Conservation (phyloP, 495 filamentous ascomycete genomes). For the Endocarpon pusillum region DNA sequence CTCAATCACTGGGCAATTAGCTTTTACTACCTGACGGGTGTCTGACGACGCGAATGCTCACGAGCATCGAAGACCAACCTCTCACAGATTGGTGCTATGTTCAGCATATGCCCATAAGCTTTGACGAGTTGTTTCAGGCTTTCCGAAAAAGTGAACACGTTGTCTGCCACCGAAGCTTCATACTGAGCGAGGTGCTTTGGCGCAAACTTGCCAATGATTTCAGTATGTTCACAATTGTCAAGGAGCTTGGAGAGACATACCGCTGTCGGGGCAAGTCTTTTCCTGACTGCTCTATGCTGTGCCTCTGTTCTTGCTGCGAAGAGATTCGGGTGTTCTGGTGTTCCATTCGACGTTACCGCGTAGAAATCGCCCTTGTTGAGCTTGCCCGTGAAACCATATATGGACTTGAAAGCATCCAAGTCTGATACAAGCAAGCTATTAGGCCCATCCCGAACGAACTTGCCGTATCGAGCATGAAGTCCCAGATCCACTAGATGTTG, state of each 20-base stretch:
- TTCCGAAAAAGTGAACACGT: too few species aligned
- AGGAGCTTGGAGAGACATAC: neutral
- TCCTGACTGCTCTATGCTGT: neutral
- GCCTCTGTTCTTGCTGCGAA: neutral
- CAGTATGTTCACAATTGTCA: neutral
- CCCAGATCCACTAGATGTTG: conserved; percentile 9
- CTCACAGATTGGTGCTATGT: too few species aligned
- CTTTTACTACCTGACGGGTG: too few species aligned
- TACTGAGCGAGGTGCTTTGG: too few species aligned
- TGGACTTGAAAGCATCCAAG: conserved; percentile 17
- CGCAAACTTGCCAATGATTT: too few species aligned
- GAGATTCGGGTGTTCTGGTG: neutral
- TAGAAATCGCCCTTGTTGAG: conserved; percentile 8
- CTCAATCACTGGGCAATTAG: too few species aligned
- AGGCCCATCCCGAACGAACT: conserved; percentile 38
- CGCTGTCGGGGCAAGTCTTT: neutral
- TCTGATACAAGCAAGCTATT: conserved; percentile 34
- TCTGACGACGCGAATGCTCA: too few species aligned
- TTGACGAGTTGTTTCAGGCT: too few species aligned
- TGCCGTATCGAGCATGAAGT: conserved; percentile 34
- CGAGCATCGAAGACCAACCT: too few species aligned
- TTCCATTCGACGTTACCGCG: conserved; percentile 8
- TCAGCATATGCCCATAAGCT: neutral
- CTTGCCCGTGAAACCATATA: conserved; percentile 19
- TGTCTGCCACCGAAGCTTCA: too few species aligned